phyloP scores from a whole-genome alignment of 345 rosid genomes.

The Pelargonium nanum region DNA sequence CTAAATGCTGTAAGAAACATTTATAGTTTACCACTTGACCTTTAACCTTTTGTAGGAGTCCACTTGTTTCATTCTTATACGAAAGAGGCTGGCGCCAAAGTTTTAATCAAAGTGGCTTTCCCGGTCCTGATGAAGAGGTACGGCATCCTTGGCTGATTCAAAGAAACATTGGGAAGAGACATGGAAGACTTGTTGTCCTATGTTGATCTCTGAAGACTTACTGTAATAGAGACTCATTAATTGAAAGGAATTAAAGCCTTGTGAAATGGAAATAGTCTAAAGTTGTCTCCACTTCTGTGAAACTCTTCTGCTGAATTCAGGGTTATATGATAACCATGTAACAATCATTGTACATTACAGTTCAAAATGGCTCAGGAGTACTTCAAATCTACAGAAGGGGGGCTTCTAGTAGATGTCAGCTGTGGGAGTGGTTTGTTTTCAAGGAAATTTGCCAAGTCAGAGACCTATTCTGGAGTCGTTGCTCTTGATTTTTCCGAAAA shows the following conservation, averaged over 20 bases:
- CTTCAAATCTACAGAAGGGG: conserved; percentile 67
- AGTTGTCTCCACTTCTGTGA: neutral
- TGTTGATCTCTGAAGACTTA: too few species aligned
- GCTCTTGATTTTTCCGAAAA: conserved; percentile 94
- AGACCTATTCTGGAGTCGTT: conserved; percentile 63
- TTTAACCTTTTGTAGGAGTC: conserved; percentile 54
- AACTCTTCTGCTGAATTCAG: neutral
- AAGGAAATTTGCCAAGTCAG: conserved; percentile 70
- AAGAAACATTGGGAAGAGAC: neutral
- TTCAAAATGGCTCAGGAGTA: conserved; percentile 89
- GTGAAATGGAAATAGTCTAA: too few species aligned
- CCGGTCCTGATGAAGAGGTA: conserved; percentile 96
- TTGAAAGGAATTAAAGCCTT: too few species aligned
- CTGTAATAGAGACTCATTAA: too few species aligned
- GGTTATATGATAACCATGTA: neutral
- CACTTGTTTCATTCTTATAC: conserved; percentile 77
- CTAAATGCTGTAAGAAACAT: too few species aligned
- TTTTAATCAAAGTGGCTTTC: conserved; percentile 73
- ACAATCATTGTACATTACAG: conserved; percentile 30
- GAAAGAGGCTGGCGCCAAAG: conserved; percentile 96
- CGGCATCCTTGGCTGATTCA: conserved; percentile 6
- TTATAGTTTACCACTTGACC: neutral
- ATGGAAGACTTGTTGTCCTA: neutral
- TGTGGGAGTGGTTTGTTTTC: conserved; percentile 95
- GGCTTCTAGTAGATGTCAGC: conserved; percentile 84